phyloP scores from a whole-genome alignment of 192 early-diverging fungal genomes.

The Backusella parvicylindrica region DNA sequence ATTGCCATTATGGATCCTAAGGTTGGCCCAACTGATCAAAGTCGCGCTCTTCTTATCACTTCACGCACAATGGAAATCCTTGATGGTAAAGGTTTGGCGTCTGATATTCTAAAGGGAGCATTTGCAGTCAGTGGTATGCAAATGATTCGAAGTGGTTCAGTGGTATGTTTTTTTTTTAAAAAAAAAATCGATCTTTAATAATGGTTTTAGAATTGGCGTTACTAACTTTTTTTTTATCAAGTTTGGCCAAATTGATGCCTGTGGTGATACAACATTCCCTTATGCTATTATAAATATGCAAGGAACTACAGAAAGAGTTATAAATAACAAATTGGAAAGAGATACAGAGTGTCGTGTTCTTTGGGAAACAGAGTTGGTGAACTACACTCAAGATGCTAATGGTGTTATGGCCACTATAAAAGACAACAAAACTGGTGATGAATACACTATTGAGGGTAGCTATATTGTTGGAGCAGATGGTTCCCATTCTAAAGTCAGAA shows the following conservation, averaged over 20 bases:
- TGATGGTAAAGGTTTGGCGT: neutral
- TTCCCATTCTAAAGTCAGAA: constrained; percentile 29
- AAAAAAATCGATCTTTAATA: too few relatives aligned
- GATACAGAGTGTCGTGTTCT: neutral
- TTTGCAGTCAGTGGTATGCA: neutral
- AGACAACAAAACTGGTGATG: neutral
- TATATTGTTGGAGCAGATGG: constrained; percentile 36
- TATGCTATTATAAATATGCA: constrained; percentile 15
- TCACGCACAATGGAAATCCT: constrained; percentile 19
- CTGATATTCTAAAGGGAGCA: neutral
- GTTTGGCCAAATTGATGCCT: neutral
- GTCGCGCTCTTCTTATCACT: constrained; percentile 15
- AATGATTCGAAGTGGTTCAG: neutral
- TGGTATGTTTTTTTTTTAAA: neutral
- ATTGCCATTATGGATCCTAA: constrained; percentile 12
- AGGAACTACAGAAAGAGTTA: constrained; percentile 11
- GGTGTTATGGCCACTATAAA: constrained; percentile 9
- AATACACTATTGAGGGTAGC: neutral
- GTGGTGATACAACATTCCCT: constrained; percentile 14
- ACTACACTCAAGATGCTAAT: constrained; percentile 13
- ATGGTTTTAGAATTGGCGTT: neutral
- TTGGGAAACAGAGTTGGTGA: constrained; percentile 13
- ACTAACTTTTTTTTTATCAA: neutral
- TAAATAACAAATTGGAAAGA: neutral
- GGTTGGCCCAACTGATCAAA: neutral